A percentile compares a stretch with the other conserved stretches of the same genome.
Evolutionary conservation across 495 filamentous ascomycete genomes (phyloP).

Genomic region (Echria macrotheca): DNA sequence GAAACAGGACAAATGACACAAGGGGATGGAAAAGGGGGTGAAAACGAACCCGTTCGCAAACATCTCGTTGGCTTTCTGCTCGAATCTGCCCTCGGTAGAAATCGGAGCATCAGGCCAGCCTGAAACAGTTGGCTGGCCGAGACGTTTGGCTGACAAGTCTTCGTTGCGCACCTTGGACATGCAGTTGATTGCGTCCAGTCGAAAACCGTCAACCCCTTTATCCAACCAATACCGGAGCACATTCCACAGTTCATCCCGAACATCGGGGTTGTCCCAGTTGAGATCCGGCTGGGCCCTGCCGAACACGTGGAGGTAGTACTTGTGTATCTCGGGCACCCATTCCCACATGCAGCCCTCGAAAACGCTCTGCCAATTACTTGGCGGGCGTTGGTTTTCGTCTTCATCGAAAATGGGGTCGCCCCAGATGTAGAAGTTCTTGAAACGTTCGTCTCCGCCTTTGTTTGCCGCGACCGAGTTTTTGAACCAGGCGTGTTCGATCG

Average conservation of each 20-base stretch:
- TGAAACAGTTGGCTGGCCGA: neutral
- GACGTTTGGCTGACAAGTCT: neutral
- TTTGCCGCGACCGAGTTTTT: slow-evolving; percentile 37
- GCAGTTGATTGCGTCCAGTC: neutral
- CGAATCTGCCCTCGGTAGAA: neutral
- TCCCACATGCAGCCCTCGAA: slow-evolving; percentile 5
- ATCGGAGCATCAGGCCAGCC: neutral
- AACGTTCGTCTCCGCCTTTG: neutral
- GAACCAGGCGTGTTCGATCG: slow-evolving; percentile 60
- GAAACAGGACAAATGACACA: neutral
- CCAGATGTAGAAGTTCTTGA: slow-evolving; percentile 6
- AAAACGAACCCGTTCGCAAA: neutral
- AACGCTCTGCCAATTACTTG: slow-evolving; percentile 1
- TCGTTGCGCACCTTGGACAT: neutral
- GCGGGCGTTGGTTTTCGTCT: neutral
- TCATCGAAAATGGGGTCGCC: neutral
- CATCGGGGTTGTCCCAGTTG: neutral
- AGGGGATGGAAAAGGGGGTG: neutral
- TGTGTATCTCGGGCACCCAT: neutral
- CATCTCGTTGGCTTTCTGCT: slow-evolving; percentile 1
- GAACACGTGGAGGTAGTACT: slow-evolving; percentile 4
- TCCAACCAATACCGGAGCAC: neutral
- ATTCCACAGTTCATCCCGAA: neutral
- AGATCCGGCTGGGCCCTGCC: neutral
- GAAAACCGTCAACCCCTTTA: neutral